Base-by-base conservation (phyloP, 2,329 filamentous ascomycete species). In the Pseudocercospora ulei region DNA sequence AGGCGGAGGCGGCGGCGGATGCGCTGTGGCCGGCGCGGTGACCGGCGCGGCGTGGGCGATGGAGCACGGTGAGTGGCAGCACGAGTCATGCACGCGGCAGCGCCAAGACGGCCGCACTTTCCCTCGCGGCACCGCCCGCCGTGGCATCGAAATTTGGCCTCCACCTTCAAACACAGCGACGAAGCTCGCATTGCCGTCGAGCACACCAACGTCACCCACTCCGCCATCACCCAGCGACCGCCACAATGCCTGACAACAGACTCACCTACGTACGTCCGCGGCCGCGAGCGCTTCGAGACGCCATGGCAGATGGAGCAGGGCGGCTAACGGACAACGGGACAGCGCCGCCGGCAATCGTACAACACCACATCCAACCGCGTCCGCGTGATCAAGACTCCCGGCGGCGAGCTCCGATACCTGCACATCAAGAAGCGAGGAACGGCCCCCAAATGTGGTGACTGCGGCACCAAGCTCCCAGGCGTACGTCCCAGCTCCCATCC, bases 381-480 rank as follows among this genome's bases (percentile, higher is more conserved):
- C 67, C 82, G 90, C 66, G 76, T 92, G 63, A 69, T 94, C 70
- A 90, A 90, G 78, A 98, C 90, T 57, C 90, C 92, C 57, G 92
- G 90, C 68, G 90, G 90, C 67, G 78, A 88, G 68, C 80, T 94
- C 63, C 80, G 90, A 68, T 80, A 94, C 66, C 82, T 96, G 61
- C 88, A 98, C 81, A 87, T 95, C 76, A 96, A 96, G 83, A 98
- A 98, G 85, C 83, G 80, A 68, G 90, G 87, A 60, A 93, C 86
- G 66, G 82, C 87, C 54, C 90, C 90, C 65, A 98, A 98, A 78
- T 98, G 90, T 68, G 84, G 92, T 77, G 90, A 98, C 77, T 98
- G 92, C 66, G 90, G 90, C 65, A 78, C 78, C 73, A 96, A 96
- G 76, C 82, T 98, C 63, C 78, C 85, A 65, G 90, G 90, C 70